Conservation (phyloP, 2,329 filamentous ascomycete genomes). For the Monilinia laxa region DNA sequence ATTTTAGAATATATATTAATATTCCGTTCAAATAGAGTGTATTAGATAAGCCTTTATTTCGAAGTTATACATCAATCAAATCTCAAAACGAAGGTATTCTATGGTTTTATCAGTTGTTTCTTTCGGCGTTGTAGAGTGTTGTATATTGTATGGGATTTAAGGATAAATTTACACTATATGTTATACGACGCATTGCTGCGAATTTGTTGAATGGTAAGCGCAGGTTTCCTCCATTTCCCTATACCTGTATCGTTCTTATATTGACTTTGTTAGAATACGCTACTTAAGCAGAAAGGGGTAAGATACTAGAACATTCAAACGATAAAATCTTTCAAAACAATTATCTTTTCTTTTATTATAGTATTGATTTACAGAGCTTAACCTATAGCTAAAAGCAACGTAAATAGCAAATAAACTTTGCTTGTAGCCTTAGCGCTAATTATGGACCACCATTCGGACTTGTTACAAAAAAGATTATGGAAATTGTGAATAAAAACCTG, state of each 20-base stretch:
- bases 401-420: not conserved
- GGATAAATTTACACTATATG: not conserved
- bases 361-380: not conserved
- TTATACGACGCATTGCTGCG: not conserved
- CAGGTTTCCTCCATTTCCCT: rapidly evolving
- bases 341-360: not conserved
- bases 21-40: not conserved
- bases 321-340: not conserved
- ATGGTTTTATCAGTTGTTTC: not conserved
- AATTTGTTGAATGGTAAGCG: not conserved
- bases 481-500: not conserved
- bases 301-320: not conserved
- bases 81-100: rapidly evolving
- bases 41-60: not conserved
- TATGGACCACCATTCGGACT: not conserved
- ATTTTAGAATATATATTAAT: not conserved
- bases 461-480: not conserved
- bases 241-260: not conserved
- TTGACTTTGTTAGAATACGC: not conserved
- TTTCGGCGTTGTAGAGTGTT: not conserved
- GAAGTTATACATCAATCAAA: not conserved
- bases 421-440: not conserved
- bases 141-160: not conserved
- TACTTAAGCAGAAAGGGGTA: not conserved
- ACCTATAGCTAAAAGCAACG: not conserved